Evolutionary conservation across 78 protist species (phyloP), one percentile per base, ranked within the genome.

Genomic region (Creolimax fragrantissima): DNA sequence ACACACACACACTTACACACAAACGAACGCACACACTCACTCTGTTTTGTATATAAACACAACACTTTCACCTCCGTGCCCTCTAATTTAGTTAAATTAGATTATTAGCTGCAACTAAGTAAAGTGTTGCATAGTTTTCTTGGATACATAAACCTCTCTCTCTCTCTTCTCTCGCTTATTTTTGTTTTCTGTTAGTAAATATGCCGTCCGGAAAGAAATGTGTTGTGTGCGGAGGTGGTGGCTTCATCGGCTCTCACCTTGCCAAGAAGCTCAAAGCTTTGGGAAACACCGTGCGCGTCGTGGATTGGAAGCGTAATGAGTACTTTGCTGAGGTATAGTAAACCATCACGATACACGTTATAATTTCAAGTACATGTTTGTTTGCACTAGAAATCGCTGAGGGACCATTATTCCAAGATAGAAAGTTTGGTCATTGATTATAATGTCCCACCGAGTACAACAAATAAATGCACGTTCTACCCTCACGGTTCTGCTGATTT

Each of bases 241-340:
- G 98, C 44, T 96, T 96, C 94, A 95, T 96, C 74, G 98, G 97
- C 32, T 93, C 97, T 5, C 97, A 96, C 92, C 90, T 95, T 2
- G 98, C 96, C 0, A 43, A 74, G 45, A 89, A 93, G 41, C 88
- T 96, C 39, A 94, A 95, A 89, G 58, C 5, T 37, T 93, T 94
- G 39, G 98, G 98, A 5, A 81, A 95, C 88, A 35, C 4, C 3
- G 98, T 96, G 42, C 47, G 93, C 35, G 95, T 44, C 3, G 97
- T 91, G 11, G 98, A 96, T 85, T 94, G 96, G 97, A 94, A 94
- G 94, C 39, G 81, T 41, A 94, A 95, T 39, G 97, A 94, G 89
- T 95, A 93, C 94, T 85, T 95, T 45, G 58, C 35, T 6, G 86
- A 83, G 7, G 86, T 83, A 24, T 17, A 17, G n/a, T n/a, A n/a